Evolutionary conservation across 306 rosid genomes (phyloP), one percentile per base, ranked within the genome.

Genomic region (Crotalaria pallida): DNA sequence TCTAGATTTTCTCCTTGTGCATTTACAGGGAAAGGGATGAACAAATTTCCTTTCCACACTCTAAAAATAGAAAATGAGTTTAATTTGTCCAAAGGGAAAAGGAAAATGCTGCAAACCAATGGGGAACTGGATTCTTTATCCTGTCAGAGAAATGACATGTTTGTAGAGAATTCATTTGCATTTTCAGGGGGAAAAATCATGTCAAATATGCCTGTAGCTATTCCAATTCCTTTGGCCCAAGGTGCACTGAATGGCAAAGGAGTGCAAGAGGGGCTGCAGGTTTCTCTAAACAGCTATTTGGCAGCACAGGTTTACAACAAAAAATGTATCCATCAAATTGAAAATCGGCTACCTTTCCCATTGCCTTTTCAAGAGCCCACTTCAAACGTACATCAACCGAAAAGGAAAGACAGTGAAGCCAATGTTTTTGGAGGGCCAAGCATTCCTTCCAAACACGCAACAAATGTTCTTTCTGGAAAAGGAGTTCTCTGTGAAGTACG

Each of bases 261-360:
- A 69, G 53, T 65, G 80, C 81, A 79, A 61, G 84, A 85, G 69
- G 92, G 88, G 58, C 77, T 77, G 76, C 84, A 78, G 71, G 88
- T 84, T 88, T 88, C 97, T 72, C 79, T 87, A 26, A 82, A 87
- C 55, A 83, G 77, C 84, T 79, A 52, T 73, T 51, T 77, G 77
- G 77, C 79, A 52, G 47, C 73, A 47, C 71, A 80, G 48, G 88
- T 75, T 79, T 86, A 68, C 82, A 84, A 71, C 84, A 67, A 58
- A 58, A 85, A 77, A 52, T 67, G 57, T 67, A 65, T 76, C 86
- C 86, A 77, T 73, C 89, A 77, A 73, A 67, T 60, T 40, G 84
- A 81, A 75, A 86, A 78, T 69, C 82, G 65, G 45, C 79, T 58
- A 38, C 76, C 83, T 71, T 69, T 83, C 59, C 76, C 87, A 70